Evolutionary conservation across 164 flowering plant species (phyloP).

Genomic region (Dillenia turbinata): DNA sequence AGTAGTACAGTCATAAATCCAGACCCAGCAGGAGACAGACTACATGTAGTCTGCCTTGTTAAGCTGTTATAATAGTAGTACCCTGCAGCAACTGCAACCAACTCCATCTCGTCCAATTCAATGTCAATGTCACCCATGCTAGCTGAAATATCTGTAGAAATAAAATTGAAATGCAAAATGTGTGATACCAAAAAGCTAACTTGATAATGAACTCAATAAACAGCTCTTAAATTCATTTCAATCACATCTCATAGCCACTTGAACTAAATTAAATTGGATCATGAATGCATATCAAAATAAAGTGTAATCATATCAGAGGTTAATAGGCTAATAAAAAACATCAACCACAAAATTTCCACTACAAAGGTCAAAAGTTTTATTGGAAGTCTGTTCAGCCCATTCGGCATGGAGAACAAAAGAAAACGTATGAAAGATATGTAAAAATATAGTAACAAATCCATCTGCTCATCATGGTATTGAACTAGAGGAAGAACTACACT

Average conservation of each 20-base stretch:
- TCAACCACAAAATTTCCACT: neutral
- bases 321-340: constrained; percentile 5
- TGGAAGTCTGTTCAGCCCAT: neutral
- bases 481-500: constrained; percentile 35
- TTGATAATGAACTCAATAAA: constrained; percentile 2
- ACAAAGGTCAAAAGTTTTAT: constrained; percentile 2
- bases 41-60: constrained; percentile 29
- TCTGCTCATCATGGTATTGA: constrained; percentile 15
- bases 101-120: constrained; percentile 72
- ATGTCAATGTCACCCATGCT: constrained; percentile 56
- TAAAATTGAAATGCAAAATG: constrained; percentile 9
- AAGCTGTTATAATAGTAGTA: constrained; percentile 44
- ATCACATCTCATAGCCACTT: neutral
- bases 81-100: constrained; percentile 76
- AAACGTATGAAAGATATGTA: constrained; percentile 4
- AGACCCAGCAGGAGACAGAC: constrained; percentile 28
- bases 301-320: neutral
- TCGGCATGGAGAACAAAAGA: neutral
- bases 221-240: neutral
- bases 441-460: neutral
- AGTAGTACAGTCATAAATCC: constrained; percentile 52
- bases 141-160: constrained; percentile 29
- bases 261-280: neutral
- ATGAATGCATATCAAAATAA: neutral
- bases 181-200: constrained; percentile 3